phyloP scores from a whole-genome alignment of 2,329 filamentous ascomycete genomes.

The Alternaria rosae region DNA sequence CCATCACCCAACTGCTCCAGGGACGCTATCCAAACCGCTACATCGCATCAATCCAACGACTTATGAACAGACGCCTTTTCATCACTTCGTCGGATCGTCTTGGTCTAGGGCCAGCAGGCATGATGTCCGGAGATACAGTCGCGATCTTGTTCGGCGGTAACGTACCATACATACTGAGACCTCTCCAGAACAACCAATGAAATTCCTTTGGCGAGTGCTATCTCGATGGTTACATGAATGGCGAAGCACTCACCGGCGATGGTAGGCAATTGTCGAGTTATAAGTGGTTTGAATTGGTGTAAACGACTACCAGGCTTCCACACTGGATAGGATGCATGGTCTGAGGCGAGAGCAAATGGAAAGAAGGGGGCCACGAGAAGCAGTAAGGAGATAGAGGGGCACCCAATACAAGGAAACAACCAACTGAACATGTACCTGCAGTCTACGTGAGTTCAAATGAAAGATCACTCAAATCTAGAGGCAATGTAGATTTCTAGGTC shows the following conservation, averaged over 20 bases:
- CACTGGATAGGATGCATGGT: neutral
- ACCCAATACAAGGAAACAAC: no score
- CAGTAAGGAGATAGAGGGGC: no score
- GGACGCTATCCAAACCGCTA: no score
- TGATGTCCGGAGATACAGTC: neutral
- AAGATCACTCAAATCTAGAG: no score
- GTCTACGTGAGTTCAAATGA: no score
- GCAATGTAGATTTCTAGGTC: no score
- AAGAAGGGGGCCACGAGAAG: neutral
- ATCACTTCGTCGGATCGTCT: neutral
- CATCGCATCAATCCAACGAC: no score
- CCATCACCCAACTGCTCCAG: no score
- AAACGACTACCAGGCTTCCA: no score
- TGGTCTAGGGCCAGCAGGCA: neutral
- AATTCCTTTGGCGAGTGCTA: neutral
- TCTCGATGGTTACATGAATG: neutral
- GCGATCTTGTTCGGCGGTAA: neutral
- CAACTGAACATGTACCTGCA: no score
- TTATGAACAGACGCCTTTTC: neutral
- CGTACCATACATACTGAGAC: neutral
- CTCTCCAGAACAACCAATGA: neutral
- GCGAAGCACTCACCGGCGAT: neutral
- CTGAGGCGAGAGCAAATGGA: neutral
- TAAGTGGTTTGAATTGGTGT: neutral
- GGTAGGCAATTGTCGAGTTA: rapidly evolving